phyloP scores from a whole-genome alignment of 176 grass and related monocot species.

The Rhynchospora breviuscula region DNA sequence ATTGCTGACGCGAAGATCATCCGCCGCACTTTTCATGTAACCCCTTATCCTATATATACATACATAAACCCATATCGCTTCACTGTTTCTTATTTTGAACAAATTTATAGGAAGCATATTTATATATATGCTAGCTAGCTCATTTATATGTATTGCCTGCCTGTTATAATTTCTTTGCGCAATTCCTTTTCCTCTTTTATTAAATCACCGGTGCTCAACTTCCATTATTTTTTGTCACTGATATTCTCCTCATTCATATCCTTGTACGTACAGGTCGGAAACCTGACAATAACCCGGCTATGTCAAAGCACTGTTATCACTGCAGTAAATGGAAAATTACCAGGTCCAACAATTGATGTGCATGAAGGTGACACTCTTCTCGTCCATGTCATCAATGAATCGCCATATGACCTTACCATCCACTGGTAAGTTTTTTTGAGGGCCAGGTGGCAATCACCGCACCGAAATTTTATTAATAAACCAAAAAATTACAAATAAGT shows the following conservation, averaged over 20 bases:
- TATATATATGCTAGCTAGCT: too few relatives aligned
- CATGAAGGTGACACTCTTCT: constrained; percentile 43
- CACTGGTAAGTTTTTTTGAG: constrained; percentile 50
- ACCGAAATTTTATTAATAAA: too few relatives aligned
- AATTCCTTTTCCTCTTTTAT: too few relatives aligned
- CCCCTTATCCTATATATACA: not conserved
- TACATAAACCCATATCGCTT: not conserved
- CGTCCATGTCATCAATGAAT: constrained; percentile 44
- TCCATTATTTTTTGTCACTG: not conserved
- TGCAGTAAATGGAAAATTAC: constrained; percentile 52
- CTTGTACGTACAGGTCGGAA: constrained; percentile 32
- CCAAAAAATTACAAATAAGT: too few relatives aligned
- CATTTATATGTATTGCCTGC: too few relatives aligned
- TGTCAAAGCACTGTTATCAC: constrained; percentile 44
- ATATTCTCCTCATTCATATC: not conserved
- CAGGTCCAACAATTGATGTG: constrained; percentile 44
- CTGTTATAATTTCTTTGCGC: too few relatives aligned
- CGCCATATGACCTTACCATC: constrained; percentile 50
- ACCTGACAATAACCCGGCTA: constrained; percentile 32
- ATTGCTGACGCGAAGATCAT: constrained; percentile 30
- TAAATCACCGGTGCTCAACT: too few relatives aligned
- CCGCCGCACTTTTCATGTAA: constrained; percentile 50
- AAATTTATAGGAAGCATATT: too few relatives aligned
- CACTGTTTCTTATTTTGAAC: too few relatives aligned
- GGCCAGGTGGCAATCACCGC: too few relatives aligned